Evolutionary conservation across 208 protist species (phyloP).

Genomic region (Acanthamoeba healyi): DNA sequence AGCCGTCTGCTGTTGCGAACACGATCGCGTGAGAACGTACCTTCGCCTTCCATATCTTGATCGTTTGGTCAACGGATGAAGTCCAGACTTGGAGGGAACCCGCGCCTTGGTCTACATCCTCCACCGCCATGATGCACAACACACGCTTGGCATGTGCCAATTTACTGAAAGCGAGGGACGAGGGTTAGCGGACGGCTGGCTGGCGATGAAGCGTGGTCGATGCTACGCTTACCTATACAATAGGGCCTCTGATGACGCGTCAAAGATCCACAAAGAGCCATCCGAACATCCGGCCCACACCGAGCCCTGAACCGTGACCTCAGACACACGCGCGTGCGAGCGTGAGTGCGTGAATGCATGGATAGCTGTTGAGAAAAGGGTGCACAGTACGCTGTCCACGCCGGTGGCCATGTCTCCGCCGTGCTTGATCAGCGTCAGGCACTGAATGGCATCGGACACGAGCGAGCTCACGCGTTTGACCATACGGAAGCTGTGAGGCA

Average conservation of each 20-base stretch:
- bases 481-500: conserved; percentile 7
- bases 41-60: conserved; percentile 65
- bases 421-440: background rate
- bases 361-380: too few relatives aligned
- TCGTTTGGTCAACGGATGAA: conserved; percentile 49
- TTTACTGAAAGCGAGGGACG: conserved; percentile 3
- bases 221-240: background rate
- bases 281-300: background rate
- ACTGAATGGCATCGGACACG: conserved; percentile 5
- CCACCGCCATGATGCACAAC: background rate
- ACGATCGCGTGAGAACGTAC: background rate
- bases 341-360: too few relatives aligned
- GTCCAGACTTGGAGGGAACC: conserved; percentile 34
- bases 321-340: too few relatives aligned
- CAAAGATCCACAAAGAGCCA: conserved; percentile 26
- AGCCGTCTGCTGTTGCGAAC: background rate
- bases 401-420: background rate
- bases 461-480: background rate
- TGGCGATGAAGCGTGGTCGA: background rate
- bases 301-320: background rate
- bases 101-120: background rate
- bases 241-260: background rate
- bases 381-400: background rate
- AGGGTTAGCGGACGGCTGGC: too few relatives aligned
- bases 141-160: conserved; percentile 20